Percentiles rank a stretch among this genome's conserved stretches.
Conservation (phyloP, 2,329 filamentous ascomycete genomes). For the Neurospora sp. region DNA sequence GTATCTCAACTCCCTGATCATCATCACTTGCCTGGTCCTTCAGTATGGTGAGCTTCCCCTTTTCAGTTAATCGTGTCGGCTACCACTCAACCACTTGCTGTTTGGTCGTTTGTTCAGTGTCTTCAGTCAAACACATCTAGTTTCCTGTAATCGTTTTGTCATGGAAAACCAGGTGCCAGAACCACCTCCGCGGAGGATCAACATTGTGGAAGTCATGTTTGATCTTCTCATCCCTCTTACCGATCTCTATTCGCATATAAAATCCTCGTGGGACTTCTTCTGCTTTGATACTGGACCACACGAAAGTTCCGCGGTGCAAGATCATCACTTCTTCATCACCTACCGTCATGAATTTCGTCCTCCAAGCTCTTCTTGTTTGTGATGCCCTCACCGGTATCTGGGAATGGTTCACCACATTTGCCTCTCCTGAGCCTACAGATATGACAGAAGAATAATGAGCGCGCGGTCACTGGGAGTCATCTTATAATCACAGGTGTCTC, state of each 20-base stretch:
- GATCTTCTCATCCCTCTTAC: neutral
- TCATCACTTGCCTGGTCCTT: neutral
- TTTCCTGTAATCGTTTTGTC: neutral
- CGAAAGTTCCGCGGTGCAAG: neutral
- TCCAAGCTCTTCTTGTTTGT: neutral
- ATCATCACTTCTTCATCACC: neutral
- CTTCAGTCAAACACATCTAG: neutral
- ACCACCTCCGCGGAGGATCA: neutral
- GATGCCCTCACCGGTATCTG: neutral
- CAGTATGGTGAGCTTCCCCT: neutral
- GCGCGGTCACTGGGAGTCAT: neutral
- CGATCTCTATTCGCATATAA: neutral
- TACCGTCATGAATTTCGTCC: neutral
- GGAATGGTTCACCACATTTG: neutral
- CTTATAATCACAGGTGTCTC: neutral
- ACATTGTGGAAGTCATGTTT: neutral
- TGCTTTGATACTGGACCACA: neutral
- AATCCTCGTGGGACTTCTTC: neutral
- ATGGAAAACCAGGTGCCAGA: neutral
- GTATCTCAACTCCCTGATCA: neutral
- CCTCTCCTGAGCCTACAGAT: neutral
- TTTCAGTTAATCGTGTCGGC: neutral
- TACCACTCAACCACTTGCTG: neutral
- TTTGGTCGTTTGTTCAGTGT: neutral
- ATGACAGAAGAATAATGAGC: neutral